Evolutionary conservation across 257 asterid species (phyloP), one percentile per base, ranked within the genome.

Genomic region (Fraxinus americana): DNA sequence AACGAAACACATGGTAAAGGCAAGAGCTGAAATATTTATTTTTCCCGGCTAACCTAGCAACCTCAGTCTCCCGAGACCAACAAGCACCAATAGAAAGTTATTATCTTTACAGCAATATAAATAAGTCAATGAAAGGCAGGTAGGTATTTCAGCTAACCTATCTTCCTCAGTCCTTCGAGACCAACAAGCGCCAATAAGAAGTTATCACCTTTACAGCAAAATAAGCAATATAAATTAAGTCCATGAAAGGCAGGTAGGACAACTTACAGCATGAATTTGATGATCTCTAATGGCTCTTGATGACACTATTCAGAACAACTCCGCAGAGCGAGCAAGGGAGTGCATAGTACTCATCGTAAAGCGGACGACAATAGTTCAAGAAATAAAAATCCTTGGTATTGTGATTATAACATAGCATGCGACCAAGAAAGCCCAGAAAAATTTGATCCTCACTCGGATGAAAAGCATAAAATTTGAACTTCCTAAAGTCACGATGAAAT

Each of bases 261-360:
- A 21, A 27, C 43, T 14, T 52, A 50, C 43, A 14, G 77, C 38
- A 29, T 17, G 29, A 54, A 50, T 30, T 3, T 4, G n/a, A 4
- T 50, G 61, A 14, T 50, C 7, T 17, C 61, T 16, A 16, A 14
- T 50, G 61, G 7, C 61, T 50, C 23, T 50, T 6, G 76, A 72
- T 50, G 14, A 72, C 76, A 13, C 27, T 29, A 12, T 72, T 72
- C 35, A 72, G 43, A 72, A 72, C 45, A 50, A 72, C 16, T 9
- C 43, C 21, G 23, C 76, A 72, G 3, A 43, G 66, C 6, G 67
- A 72, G 45, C 3, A 71, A 8, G 75, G 39, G 13, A 21, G 27
- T 29, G 21, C 19, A 7, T 19, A 2, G 75, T 38, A 41, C 14
- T 70, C 27, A 25, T 25, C 27, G 27, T 25, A 25, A 25, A 25